Conservation (phyloP, 2,329 filamentous ascomycete species). For the Trichoderma guizhouense region DNA sequence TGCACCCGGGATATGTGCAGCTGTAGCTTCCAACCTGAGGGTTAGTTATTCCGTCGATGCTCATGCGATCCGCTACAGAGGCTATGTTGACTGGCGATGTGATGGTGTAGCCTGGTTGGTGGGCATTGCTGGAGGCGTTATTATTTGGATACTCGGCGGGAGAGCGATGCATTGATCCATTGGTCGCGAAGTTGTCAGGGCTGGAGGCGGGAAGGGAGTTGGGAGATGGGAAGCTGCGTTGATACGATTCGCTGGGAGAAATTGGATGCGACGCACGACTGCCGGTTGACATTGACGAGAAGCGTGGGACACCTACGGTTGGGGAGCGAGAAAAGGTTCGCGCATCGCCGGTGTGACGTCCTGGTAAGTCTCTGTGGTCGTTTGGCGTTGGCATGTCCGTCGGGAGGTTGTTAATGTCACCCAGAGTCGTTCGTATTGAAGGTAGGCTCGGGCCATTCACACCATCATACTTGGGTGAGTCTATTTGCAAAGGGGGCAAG, state of each 20-base stretch:
- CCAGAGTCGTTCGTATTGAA: constrained; percentile 34
- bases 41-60: constrained; percentile 55
- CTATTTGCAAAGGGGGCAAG: constrained; percentile 36
- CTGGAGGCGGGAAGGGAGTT: constrained; percentile 40
- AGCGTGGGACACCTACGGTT: constrained; percentile 31
- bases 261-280: constrained; percentile 43
- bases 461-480: constrained; percentile 34
- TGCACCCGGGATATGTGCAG: constrained; percentile 63
- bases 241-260: constrained; percentile 47
- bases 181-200: constrained; percentile 37
- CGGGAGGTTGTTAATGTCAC: constrained; percentile 32
- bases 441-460: constrained; percentile 36
- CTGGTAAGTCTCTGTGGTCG: constrained; percentile 34
- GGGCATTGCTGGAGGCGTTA: constrained; percentile 44
- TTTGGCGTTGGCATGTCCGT: constrained; percentile 30
- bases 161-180: constrained; percentile 34
- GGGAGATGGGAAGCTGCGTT: constrained; percentile 47
- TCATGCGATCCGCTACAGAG: constrained; percentile 52
- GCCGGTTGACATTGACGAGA: constrained; percentile 29
- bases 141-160: constrained; percentile 43
- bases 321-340: constrained; percentile 36
- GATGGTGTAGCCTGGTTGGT: constrained; percentile 43
- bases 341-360: constrained; percentile 24
- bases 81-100: constrained; percentile 39
- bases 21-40: constrained; percentile 51